These are phyloP conservation scores for Sphenostylis stenocarpa DNA, from an alignment of 306 rosid species.

Conservation along the genomic window DNA sequence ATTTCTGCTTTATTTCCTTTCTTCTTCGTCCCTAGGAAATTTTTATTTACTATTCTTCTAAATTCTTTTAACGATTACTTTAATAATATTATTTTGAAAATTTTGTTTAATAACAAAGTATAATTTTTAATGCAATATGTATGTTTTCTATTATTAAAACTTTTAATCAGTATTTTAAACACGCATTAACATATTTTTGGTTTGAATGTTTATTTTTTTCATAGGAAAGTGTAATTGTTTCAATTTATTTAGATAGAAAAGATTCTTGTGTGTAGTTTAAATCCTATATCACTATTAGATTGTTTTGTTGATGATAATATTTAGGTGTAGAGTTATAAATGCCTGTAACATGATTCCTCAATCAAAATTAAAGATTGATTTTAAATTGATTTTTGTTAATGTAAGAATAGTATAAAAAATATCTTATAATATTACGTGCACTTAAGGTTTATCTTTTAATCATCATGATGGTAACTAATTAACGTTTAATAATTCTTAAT, in stretches of 20 bases:
- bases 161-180: neutral
- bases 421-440: neutral
- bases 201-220: no score
- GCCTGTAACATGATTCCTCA: neutral
- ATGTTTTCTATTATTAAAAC: neutral
- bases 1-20: neutral
- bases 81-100: neutral
- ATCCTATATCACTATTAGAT: neutral
- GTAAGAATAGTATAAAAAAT: neutral
- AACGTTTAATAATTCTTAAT: neutral
- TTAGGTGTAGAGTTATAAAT: neutral
- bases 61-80: neutral
- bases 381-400: neutral
- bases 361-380: neutral
- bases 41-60: neutral
- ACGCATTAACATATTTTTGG: neutral
- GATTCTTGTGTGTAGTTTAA: neutral
- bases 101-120: no score
- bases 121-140: no score
- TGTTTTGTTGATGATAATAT: neutral
- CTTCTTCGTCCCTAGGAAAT: neutral
- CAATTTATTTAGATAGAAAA: neutral
- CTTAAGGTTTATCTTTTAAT: neutral
- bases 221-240: no score
- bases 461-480: neutral